Base-by-base conservation (phyloP, 345 rosid genomes). In the Euphorbia peplus region DNA sequence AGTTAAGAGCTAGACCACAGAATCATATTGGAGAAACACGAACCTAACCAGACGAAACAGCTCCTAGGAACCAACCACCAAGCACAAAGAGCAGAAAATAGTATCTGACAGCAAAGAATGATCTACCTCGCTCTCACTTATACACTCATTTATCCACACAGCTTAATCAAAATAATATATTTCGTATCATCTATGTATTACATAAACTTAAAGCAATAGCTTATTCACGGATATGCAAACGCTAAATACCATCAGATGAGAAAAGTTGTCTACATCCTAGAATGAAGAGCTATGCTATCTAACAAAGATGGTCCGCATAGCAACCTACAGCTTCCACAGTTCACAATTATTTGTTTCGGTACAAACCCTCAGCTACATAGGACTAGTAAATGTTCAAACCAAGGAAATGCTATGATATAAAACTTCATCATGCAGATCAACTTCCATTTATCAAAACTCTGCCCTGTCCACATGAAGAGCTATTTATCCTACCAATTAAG, bases 281-380 rank as follows among this genome's bases (percentile, higher is more conserved):
- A 63, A 69, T 48, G 76, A 72, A 41, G 58, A 70, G 70, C 56
- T 46, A 52, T 39, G 55, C 68, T 70, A 48, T 64, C 75, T 65
- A 46, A 66, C 68, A 61, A 41, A 60, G 63, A 75, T 70, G 69
- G 60, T 80, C 72, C 52, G 63, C 75, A 70, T 57, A 74, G 74
- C 65, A 64, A 76, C 67, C 78, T 76, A 62, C 66, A 63, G 76
- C 74, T 56, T 76, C 66, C 71, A n/a, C n/a, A n/a, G n/a, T n/a
- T n/a, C n/a, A 69, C 21, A 62, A 69, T 6, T 67, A 66, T 65
- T 44, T 57, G 62, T 47, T 39, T 68, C 53, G 66, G 76, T 60
- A 53, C 65, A 73, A 56, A 32, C 44, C 56, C 66, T 74, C 78
- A 21, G 71, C 79, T 55, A 78, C 74, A 73, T 64, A 48, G 73